These are phyloP conservation scores for Geotrichum restrictum DNA, from an alignment of 1,139 yeast species.

Conservation along the genomic window DNA sequence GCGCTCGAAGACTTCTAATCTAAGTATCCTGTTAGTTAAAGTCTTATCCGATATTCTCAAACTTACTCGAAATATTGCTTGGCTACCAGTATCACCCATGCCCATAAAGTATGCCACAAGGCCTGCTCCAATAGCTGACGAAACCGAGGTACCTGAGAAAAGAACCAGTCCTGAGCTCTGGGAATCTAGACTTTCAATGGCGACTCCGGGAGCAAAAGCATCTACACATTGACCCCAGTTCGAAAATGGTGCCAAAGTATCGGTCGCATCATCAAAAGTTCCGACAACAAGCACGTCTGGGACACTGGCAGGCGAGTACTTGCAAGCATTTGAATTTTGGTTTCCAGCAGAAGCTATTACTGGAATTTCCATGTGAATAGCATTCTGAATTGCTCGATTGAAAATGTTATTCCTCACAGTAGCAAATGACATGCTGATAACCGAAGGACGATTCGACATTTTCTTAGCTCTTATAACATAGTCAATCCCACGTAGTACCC, in stretches of 20 bases:
- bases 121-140: conserved; percentile 79
- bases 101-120: conserved; percentile 62
- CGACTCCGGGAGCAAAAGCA: conserved; percentile 75
- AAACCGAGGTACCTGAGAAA: conserved; percentile 84
- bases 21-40: conserved; percentile 5
- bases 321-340: conserved; percentile 69
- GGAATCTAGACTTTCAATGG: conserved; percentile 47
- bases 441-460: conserved; percentile 47
- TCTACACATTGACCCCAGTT: conserved; percentile 91
- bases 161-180: conserved; percentile 37
- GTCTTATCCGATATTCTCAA: background rate
- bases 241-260: conserved; percentile 66
- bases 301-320: conserved; percentile 77
- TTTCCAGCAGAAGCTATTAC: conserved; percentile 92
- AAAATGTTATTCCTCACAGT: conserved; percentile 61
- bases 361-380: conserved; percentile 63
- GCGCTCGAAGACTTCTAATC: conserved; percentile 26
- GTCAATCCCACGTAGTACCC: conserved; percentile 68
- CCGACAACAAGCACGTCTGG: conserved; percentile 74
- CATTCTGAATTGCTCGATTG: conserved; percentile 70
- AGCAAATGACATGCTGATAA: conserved; percentile 79
- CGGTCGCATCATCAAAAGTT: conserved; percentile 72
- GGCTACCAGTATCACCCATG: conserved; percentile 52
- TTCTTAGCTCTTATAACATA: conserved; percentile 48
- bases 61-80: conserved; percentile 37